Conservation (phyloP, 2,329 filamentous ascomycete genomes). For the Cladobotryum protrusum region DNA sequence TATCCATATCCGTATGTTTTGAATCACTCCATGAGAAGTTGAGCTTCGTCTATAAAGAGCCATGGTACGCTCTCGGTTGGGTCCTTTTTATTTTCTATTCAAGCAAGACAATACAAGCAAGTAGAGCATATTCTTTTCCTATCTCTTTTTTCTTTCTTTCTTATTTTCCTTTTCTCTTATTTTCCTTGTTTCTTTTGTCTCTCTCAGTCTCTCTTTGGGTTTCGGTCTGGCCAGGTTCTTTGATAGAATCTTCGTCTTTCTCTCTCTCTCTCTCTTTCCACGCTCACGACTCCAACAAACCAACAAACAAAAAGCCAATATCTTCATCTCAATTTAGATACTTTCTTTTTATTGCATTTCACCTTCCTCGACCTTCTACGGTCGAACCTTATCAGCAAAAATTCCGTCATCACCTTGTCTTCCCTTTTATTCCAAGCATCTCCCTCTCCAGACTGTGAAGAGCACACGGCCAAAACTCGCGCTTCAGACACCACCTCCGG, state of each 20-base stretch:
- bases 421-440: constrained; percentile 36
- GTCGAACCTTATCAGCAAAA: constrained; percentile 17
- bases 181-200: constrained; percentile 18
- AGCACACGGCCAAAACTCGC: constrained; percentile 37
- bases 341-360: constrained; percentile 4
- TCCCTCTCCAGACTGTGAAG: constrained; percentile 35
- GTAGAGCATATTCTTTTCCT: constrained; percentile 1
- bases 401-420: constrained; percentile 29
- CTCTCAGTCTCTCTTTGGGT: constrained; percentile 18
- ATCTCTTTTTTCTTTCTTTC: constrained; percentile 1
- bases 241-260: constrained; percentile 18
- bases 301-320: neutral
- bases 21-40: too few relatives aligned
- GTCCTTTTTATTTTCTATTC: neutral
- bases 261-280: constrained; percentile 6
- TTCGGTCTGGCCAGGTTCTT: constrained; percentile 17
- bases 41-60: constrained; percentile 1
- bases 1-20: too few relatives aligned
- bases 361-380: constrained; percentile 6
- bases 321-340: neutral
- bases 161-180: constrained; percentile 15
- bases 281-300: constrained; percentile 1
- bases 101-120: neutral
- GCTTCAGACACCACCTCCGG: constrained; percentile 30
- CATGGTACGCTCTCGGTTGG: neutral